Evolutionary conservation across 208 protist genomes (phyloP), one percentile per base, ranked within the genome.

Genomic region (Acanthamoeba sp.): DNA sequence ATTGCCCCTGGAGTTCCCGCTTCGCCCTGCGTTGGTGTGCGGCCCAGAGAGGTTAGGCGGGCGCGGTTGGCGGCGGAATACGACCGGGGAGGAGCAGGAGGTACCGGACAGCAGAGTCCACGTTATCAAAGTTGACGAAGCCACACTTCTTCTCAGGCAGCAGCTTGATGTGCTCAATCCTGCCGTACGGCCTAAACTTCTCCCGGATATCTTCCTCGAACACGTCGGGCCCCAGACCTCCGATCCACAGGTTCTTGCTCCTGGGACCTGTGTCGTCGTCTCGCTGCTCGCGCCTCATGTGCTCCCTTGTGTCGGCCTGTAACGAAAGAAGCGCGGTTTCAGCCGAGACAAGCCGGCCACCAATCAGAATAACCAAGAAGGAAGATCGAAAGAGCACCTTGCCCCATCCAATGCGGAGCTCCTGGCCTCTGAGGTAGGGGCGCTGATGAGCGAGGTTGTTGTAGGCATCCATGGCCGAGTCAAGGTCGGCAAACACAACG

Each of bases 51-150:
- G n/a, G n/a, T n/a, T n/a, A n/a, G n/a, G n/a, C n/a, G n/a, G n/a
- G n/a, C n/a, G n/a, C n/a, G n/a, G n/a, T n/a, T n/a, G n/a, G n/a
- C n/a, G n/a, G n/a, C n/a, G n/a, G n/a, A n/a, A n/a, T n/a, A n/a
- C n/a, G n/a, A n/a, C n/a, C n/a, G n/a, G n/a, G n/a, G n/a, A n/a
- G n/a, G n/a, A n/a, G n/a, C n/a, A 36, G 18, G 45, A 57, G 20
- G 76, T 57, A 85, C 76, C 76, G 76, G 14, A 85, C 42, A 16
- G 89, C 89, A 32, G 89, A 93, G 22, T 93, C 64, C 18, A 93
- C 89, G 36, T 73, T 82, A n/a, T 93, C 89, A 82, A 93, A 93
- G 89, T 93, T 93, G 38, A 93, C 89, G 45, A 93, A 93, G 40
- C 66, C 89, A 24, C 89, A 93, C 40, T 93, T 93, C 89, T 93